Percentiles rank a stretch among this genome's conserved stretches.
phyloP scores from a whole-genome alignment of 208 protist genomes.

The Leptomonas seymouri region DNA sequence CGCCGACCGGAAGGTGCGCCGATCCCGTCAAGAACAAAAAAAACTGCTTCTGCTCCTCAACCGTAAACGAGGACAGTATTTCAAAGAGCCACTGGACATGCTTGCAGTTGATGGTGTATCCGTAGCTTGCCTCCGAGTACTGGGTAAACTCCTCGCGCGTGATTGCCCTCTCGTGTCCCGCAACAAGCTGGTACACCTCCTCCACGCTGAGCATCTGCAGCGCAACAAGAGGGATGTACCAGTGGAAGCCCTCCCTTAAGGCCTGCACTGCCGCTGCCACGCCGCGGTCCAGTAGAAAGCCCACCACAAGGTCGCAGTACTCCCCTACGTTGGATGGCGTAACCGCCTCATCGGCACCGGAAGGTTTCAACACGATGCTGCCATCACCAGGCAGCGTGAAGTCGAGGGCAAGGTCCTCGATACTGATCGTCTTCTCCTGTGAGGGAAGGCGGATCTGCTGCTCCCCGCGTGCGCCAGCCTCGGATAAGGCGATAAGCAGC shows the following conservation, averaged over 20 bases:
- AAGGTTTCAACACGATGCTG: constrained; percentile 48
- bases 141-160: constrained; percentile 73
- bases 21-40: constrained; percentile 92
- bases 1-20: constrained; percentile 82
- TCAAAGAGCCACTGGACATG: constrained; percentile 89
- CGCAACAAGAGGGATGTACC: constrained; percentile 71
- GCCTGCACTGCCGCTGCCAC: constrained; percentile 57
- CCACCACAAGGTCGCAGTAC: constrained; percentile 75
- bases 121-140: constrained; percentile 83
- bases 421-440: constrained; percentile 28
- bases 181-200: constrained; percentile 66
- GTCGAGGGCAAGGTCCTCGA: constrained; percentile 70
- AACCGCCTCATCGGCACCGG: constrained; percentile 47
- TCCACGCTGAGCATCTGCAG: constrained; percentile 68
- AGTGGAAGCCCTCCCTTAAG: constrained; percentile 69
- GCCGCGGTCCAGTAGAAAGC: constrained; percentile 61
- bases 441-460: constrained; percentile 36
- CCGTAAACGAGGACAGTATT: constrained; percentile 72
- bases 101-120: constrained; percentile 77
- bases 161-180: constrained; percentile 53
- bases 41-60: constrained; percentile 78
- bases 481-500: constrained; percentile 51
- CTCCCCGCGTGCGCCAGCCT: constrained; percentile 21
- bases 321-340: constrained; percentile 59
- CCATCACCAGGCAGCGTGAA: constrained; percentile 84